phyloP scores from a whole-genome alignment of 2,329 filamentous ascomycete genomes.

The Exophiala bonariae region DNA sequence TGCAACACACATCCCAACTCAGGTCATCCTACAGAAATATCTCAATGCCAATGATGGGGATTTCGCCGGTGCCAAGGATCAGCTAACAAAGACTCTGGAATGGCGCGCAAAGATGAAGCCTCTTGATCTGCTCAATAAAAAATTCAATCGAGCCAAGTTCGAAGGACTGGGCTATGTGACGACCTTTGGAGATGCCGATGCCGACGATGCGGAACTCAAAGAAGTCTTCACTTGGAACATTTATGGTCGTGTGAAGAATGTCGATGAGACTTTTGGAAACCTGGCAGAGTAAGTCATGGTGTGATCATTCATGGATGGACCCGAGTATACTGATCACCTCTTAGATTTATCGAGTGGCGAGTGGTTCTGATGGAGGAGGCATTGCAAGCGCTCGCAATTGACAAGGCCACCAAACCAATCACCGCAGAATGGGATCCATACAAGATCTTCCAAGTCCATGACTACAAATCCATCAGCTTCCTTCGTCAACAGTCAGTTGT shows the following conservation, averaged over 20 bases:
- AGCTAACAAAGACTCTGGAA: slow-evolving; percentile 74
- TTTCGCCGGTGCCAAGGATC: slow-evolving; percentile 69
- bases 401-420: slow-evolving; percentile 67
- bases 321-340: slow-evolving; percentile 4
- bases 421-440: slow-evolving; percentile 78
- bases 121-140: slow-evolving; percentile 61
- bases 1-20: slow-evolving; percentile 65
- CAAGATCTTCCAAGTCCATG: slow-evolving; percentile 89
- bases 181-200: slow-evolving; percentile 47
- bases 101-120: slow-evolving; percentile 82
- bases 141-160: slow-evolving; percentile 69
- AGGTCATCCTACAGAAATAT: slow-evolving; percentile 89
- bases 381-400: slow-evolving; percentile 70
- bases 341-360: slow-evolving; percentile 85
- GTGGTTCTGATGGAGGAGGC: slow-evolving; percentile 88
- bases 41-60: slow-evolving; percentile 85
- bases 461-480: slow-evolving; percentile 87
- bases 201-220: slow-evolving; percentile 45
- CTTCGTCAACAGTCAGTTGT: slow-evolving; percentile 75
- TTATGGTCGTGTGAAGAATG: slow-evolving; percentile 82
- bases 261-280: slow-evolving; percentile 77
- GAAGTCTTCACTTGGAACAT: slow-evolving; percentile 86
- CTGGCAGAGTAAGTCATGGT: slow-evolving; percentile 67
- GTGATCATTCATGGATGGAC: not conserved
- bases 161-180: slow-evolving; percentile 78